Evolutionary conservation across 2,329 filamentous ascomycete species (phyloP).

Genomic region (Teratosphaeria zuluensis): DNA sequence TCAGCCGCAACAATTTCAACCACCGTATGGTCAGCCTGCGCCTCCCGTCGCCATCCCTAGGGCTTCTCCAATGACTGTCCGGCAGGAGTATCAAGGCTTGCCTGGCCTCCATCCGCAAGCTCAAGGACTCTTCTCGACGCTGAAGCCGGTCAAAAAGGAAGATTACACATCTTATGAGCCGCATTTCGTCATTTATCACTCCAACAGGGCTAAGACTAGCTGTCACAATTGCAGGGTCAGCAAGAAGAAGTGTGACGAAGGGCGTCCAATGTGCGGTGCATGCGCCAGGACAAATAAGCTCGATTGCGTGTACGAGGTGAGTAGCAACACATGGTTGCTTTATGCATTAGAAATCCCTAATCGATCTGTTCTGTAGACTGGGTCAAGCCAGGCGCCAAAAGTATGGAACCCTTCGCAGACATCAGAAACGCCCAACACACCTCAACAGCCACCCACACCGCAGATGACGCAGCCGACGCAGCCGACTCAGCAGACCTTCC

Average conservation of each 20-base stretch:
- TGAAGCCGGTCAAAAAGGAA: conserved; percentile 11
- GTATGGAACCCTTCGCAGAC: not conserved
- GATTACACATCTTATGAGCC: conserved; percentile 1
- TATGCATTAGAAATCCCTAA: not conserved
- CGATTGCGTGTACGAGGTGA: conserved; percentile 4
- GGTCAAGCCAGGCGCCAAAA: not conserved
- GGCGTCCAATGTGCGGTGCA: conserved; percentile 3
- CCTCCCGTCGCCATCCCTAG: not conserved
- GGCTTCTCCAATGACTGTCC: not conserved
- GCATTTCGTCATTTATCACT: conserved; percentile 6
- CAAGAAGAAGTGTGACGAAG: conserved; percentile 10
- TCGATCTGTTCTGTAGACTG: not conserved
- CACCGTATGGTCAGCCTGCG: not conserved
- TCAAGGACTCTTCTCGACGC: conserved; percentile 16
- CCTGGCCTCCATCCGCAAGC: conserved; percentile 1
- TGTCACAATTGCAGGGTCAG: conserved; percentile 5
- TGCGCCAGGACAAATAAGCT: conserved; percentile 4
- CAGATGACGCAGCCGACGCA: not conserved
- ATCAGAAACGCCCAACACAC: not conserved
- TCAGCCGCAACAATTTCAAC: conserved; percentile 7
- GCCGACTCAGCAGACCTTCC: not conserved
- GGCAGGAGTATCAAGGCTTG: not conserved
- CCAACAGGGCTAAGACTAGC: conserved; percentile 8
- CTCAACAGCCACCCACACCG: not conserved
- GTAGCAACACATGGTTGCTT: not conserved